Conservation (phyloP, 768 basidiomycete species). For the Agaricus bisporus region DNA sequence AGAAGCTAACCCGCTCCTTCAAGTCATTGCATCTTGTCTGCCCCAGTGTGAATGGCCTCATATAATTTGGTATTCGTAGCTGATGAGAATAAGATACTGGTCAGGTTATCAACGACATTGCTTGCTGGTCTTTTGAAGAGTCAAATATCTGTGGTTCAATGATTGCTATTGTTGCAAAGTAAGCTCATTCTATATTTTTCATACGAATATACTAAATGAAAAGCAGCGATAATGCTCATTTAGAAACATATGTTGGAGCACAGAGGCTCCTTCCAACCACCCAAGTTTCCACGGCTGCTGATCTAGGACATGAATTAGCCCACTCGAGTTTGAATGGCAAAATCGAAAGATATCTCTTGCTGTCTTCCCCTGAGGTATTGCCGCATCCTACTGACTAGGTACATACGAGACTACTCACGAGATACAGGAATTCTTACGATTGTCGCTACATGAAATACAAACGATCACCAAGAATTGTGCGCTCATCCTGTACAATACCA, state of each 20-base stretch:
- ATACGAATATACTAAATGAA: not conserved
- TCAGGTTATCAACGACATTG: not conserved
- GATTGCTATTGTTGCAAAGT: not conserved
- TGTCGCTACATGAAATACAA: conserved; percentile 27
- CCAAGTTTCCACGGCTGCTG: not conserved
- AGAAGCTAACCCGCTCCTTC: not conserved
- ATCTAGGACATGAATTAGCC: not conserved
- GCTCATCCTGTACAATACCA: conserved; percentile 39
- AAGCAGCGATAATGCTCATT: not conserved
- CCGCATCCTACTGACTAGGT: not conserved
- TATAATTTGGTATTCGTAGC: not conserved
- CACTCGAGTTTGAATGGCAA: not conserved
- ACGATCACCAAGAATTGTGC: conserved; percentile 37
- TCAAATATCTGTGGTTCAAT: not conserved
- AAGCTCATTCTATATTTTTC: not conserved
- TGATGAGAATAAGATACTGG: not conserved
- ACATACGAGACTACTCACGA: not conserved
- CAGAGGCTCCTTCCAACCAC: not conserved
- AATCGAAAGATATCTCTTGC: not conserved
- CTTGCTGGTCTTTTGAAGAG: not conserved
- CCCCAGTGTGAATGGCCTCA: not conserved
- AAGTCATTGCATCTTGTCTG: not conserved
- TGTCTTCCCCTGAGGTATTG: conserved; percentile 9
- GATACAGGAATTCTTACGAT: conserved; percentile 1
- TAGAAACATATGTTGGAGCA: not conserved